phyloP scores from a whole-genome alignment of 2,329 filamentous ascomycete genomes.

The Elsinoe ampelina region DNA sequence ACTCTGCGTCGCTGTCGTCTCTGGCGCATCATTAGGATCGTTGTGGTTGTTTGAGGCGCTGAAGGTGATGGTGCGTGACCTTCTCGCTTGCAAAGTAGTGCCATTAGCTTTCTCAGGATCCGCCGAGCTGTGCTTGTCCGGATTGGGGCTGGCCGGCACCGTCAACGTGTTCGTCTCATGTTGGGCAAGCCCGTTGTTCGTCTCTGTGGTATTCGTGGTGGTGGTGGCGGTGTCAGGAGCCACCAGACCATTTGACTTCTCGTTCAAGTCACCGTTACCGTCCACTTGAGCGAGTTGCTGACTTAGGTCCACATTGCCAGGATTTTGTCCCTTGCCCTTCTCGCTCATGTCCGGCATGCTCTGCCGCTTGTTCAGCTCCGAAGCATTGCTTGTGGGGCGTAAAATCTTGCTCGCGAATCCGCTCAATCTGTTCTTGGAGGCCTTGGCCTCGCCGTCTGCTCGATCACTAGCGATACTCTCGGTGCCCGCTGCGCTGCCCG shows the following conservation, averaged over 20 bases:
- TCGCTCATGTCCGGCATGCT: constrained; percentile 13
- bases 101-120: constrained; percentile 21
- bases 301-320: constrained; percentile 16
- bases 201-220: neutral
- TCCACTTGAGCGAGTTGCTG: constrained; percentile 14
- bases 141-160: neutral
- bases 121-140: neutral
- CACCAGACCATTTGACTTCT: constrained; percentile 18
- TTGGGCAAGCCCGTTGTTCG: neutral
- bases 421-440: constrained; percentile 22
- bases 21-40: constrained; percentile 20
- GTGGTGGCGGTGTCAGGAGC: constrained; percentile 4
- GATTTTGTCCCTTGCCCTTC: constrained; percentile 15
- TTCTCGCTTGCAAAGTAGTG: constrained; percentile 15
- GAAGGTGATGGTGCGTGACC: constrained; percentile 27
- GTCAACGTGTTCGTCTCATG: constrained; percentile 2
- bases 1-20: constrained; percentile 23
- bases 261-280: constrained; percentile 18
- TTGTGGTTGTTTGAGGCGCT: constrained; percentile 15
- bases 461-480: constrained; percentile 15
- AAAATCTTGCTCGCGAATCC: constrained; percentile 27
- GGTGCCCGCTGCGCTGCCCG: constrained; percentile 30
- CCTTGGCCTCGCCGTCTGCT: constrained; percentile 6
- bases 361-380: constrained; percentile 14
- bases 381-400: constrained; percentile 24